phyloP scores from a whole-genome alignment of 257 asterid species.

The Nicotiana attenuata region DNA sequence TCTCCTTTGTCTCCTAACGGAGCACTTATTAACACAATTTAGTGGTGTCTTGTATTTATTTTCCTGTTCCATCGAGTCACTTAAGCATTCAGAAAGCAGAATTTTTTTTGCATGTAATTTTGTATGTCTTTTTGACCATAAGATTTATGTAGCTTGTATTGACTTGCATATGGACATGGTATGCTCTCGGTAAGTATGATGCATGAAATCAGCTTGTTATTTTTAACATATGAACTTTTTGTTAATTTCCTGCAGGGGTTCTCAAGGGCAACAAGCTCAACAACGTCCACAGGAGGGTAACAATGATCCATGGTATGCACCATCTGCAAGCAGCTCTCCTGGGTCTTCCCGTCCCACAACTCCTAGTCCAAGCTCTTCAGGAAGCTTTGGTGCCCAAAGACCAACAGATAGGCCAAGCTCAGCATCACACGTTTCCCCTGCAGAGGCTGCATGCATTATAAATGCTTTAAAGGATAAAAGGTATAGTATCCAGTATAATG shows the following conservation, averaged over 20 bases:
- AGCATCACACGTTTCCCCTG: slow-evolving; percentile 68
- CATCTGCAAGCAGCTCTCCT: slow-evolving; percentile 57
- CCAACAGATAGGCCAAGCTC: slow-evolving; percentile 55
- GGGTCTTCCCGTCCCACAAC: slow-evolving; percentile 74
- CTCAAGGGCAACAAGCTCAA: slow-evolving; percentile 68
- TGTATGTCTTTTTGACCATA: not conserved
- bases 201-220: not conserved
- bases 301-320: slow-evolving; percentile 73
- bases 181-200: not conserved
- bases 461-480: slow-evolving; percentile 70
- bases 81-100: not conserved
- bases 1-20: not conserved
- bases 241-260: slow-evolving; percentile 31
- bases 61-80: not conserved
- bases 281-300: slow-evolving; percentile 61
- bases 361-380: slow-evolving; percentile 54
- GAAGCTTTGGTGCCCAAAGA: slow-evolving; percentile 40
- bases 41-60: not conserved
- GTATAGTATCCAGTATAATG: slow-evolving; percentile 13
- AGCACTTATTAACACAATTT: not conserved
- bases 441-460: slow-evolving; percentile 84
- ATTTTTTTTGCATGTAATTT: not conserved
- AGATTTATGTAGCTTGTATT: not conserved
- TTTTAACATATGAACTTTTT: not conserved
- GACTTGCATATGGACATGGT: not conserved